Conservation (phyloP, 2,329 filamentous ascomycete genomes). For the Paracamarosporium sp. region DNA sequence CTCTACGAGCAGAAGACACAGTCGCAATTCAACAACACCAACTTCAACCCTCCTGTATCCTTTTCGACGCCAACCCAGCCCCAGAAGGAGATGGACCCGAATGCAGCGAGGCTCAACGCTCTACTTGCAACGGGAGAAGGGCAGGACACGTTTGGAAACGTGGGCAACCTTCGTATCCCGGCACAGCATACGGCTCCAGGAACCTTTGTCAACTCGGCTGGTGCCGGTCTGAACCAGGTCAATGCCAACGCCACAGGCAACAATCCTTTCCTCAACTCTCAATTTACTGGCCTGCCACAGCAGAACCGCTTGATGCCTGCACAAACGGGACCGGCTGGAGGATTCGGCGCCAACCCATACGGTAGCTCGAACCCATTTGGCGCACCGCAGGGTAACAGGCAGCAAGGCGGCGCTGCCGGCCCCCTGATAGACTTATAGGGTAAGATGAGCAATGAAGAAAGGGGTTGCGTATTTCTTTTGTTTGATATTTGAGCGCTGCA, state of each 20-base stretch:
- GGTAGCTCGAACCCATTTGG: constrained; percentile 64
- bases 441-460: background rate
- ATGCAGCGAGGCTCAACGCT: constrained; percentile 79
- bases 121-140: constrained; percentile 88
- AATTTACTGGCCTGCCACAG: constrained; percentile 74
- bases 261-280: constrained; percentile 87
- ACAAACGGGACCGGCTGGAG: constrained; percentile 58
- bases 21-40: constrained; percentile 63
- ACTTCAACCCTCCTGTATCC: constrained; percentile 57
- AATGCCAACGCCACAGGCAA: constrained; percentile 73
- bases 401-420: constrained; percentile 41
- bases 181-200: constrained; percentile 96
- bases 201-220: constrained; percentile 95
- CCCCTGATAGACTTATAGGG: constrained; percentile 10
- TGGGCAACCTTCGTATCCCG: constrained; percentile 93
- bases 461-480: constrained; percentile 1
- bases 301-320: constrained; percentile 56
- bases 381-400: constrained; percentile 45
- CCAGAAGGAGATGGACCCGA: constrained; percentile 59
- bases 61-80: constrained; percentile 48
- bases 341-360: constrained; percentile 53
- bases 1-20: constrained; percentile 86
- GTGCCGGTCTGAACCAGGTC: constrained; percentile 75
- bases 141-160: constrained; percentile 96
- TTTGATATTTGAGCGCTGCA: constrained; percentile 17